A percentile compares a stretch with the other conserved stretches of the same genome.
These are phyloP conservation scores for Boletus pseudo-olivaceus DNA, from an alignment of 768 basidiomycete genomes.

Conservation along the genomic window DNA sequence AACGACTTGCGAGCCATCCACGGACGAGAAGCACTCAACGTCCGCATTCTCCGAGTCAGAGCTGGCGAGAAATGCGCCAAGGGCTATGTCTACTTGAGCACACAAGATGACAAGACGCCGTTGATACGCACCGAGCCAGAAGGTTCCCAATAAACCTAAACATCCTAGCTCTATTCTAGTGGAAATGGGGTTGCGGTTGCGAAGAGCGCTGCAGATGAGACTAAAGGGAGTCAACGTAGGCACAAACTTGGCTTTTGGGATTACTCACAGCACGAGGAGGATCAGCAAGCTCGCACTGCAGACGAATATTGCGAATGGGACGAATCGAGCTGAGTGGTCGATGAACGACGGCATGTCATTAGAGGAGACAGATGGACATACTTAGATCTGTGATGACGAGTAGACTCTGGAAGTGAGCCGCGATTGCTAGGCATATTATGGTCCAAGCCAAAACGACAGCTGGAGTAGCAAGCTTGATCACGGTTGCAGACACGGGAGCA, in stretches of 20 bases:
- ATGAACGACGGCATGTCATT: neutral
- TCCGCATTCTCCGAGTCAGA: slow-evolving; percentile 78
- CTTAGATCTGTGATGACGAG: slow-evolving; percentile 78
- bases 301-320: slow-evolving; percentile 83
- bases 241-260: neutral
- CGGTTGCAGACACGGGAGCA: neutral
- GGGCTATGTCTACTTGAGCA: slow-evolving; percentile 43
- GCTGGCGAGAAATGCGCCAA: slow-evolving; percentile 67
- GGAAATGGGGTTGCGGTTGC: slow-evolving; percentile 72
- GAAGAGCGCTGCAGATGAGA: slow-evolving; percentile 60
- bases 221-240: slow-evolving; percentile 33
- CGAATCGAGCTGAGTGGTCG: slow-evolving; percentile 64
- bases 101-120: neutral
- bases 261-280: slow-evolving; percentile 60
- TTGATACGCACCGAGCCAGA: slow-evolving; percentile 68
- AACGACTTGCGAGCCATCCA: slow-evolving; percentile 48
- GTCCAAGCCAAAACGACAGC: slow-evolving; percentile 71
- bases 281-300: slow-evolving; percentile 67
- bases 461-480: slow-evolving; percentile 25
- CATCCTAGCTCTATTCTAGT: slow-evolving; percentile 73
- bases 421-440: slow-evolving; percentile 74
- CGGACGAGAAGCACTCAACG: slow-evolving; percentile 75
- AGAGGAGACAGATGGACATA: slow-evolving; percentile 34
- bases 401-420: slow-evolving; percentile 70
- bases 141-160: slow-evolving; percentile 65